Evolutionary conservation across 495 filamentous ascomycete genomes (phyloP).

Genomic region (Trichodelitschia bisporula): DNA sequence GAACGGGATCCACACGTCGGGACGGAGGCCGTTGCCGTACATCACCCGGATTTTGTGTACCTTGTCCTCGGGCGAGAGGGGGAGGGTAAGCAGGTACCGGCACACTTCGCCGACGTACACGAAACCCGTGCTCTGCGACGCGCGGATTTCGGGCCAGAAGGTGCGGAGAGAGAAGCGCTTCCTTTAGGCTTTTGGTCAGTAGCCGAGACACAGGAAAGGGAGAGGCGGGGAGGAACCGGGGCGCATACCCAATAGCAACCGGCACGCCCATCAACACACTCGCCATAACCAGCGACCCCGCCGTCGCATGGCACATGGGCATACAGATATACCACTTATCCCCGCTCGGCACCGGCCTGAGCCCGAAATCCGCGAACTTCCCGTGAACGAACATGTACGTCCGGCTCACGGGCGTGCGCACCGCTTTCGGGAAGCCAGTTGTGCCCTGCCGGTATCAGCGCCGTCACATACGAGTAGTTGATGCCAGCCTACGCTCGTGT

Average conservation of each 20-base stretch:
- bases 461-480: slow-evolving; percentile 22
- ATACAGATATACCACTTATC: not conserved
- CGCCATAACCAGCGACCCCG: not conserved
- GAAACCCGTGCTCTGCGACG: slow-evolving; percentile 49
- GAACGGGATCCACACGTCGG: slow-evolving; percentile 77
- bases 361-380: not conserved
- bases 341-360: not conserved
- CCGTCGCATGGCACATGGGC: not conserved
- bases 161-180: slow-evolving; percentile 62
- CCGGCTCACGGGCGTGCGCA: not conserved
- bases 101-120: slow-evolving; percentile 93
- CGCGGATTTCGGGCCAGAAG: slow-evolving; percentile 63
- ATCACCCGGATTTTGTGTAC: slow-evolving; percentile 53
- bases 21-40: slow-evolving; percentile 77
- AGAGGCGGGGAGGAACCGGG: not conserved
- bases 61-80: slow-evolving; percentile 45
- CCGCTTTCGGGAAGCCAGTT: slow-evolving; percentile 5
- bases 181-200: no score
- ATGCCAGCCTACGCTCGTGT: slow-evolving; percentile 15
- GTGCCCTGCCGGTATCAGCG: slow-evolving; percentile 24
- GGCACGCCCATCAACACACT: not conserved
- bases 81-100: slow-evolving; percentile 60
- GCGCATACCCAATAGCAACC: not conserved
- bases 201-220: not conserved
- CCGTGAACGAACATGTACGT: not conserved